Evolutionary conservation across 345 rosid genomes (phyloP).

Genomic region (Syzygium jambos): DNA sequence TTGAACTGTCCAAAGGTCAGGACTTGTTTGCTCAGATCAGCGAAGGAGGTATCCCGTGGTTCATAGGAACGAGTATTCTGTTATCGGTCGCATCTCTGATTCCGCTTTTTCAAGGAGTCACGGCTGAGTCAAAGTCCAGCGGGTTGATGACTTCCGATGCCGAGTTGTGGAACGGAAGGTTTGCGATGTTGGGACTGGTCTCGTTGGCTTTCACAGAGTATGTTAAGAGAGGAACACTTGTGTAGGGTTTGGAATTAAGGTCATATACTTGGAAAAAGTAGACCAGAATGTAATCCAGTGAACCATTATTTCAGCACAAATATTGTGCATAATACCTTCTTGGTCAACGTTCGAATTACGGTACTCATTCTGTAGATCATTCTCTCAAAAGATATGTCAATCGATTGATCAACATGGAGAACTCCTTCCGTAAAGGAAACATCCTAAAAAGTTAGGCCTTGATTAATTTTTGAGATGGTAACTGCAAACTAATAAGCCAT

Average conservation of each 20-base stretch:
- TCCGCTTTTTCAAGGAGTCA: constrained; percentile 49
- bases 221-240: constrained; percentile 46
- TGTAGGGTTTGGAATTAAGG: neutral
- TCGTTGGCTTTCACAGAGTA: constrained; percentile 75
- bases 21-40: constrained; percentile 57
- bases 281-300: neutral
- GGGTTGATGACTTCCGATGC: constrained; percentile 77
- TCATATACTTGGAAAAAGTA: neutral
- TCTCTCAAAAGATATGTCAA: neutral
- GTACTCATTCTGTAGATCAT: neutral
- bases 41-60: constrained; percentile 51
- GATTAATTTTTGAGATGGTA: neutral
- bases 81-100: constrained; percentile 60
- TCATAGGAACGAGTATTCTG: constrained; percentile 43
- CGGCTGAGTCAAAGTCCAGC: constrained; percentile 36
- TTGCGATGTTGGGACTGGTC: constrained; percentile 71
- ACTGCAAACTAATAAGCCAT: neutral
- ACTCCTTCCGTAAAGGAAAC: neutral
- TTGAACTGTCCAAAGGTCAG: constrained; percentile 60
- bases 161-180: constrained; percentile 74
- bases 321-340: neutral
- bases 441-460: neutral
- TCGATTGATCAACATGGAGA: neutral
- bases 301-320: accelerated
- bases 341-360: neutral